phyloP scores from a whole-genome alignment of 2,329 filamentous ascomycete genomes.

The Fonsecaea nubica region DNA sequence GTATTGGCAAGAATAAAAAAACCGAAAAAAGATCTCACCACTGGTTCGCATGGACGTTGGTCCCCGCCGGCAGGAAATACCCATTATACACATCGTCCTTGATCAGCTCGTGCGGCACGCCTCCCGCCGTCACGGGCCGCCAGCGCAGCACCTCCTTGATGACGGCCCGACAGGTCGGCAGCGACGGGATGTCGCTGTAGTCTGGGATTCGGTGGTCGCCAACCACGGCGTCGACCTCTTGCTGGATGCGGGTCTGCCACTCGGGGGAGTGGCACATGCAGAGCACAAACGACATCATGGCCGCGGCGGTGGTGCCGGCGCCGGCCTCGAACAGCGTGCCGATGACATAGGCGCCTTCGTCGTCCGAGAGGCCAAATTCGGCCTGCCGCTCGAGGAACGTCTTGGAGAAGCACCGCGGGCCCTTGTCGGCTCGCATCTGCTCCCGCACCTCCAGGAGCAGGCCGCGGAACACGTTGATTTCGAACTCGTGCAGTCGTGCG shows the following conservation, averaged over 20 bases:
- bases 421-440: conserved; percentile 37
- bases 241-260: conserved; percentile 39
- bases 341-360: conserved; percentile 44
- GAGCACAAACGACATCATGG: conserved; percentile 44
- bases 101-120: conserved; percentile 36
- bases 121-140: conserved; percentile 46
- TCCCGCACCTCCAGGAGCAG: conserved; percentile 44
- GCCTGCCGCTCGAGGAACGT: conserved; percentile 40
- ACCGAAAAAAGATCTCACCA: conserved; percentile 39
- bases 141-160: conserved; percentile 53
- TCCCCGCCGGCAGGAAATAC: conserved; percentile 57
- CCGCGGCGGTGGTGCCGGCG: conserved; percentile 43
- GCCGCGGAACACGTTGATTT: conserved; percentile 41
- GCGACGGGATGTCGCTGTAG: conserved; percentile 46
- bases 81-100: conserved; percentile 43
- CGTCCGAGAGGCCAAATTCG: conserved; percentile 39
- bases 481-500: conserved; percentile 39
- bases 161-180: conserved; percentile 49
- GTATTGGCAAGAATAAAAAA: too few species aligned
- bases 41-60: conserved; percentile 49
- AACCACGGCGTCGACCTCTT: conserved; percentile 47
- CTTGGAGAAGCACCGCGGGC: conserved; percentile 39
- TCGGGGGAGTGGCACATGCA: conserved; percentile 42
- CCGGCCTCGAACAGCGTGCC: conserved; percentile 46
- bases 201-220: conserved; percentile 43